Percentiles rank a stretch among this genome's conserved stretches.
Evolutionary conservation across 208 protist genomes (phyloP).

Genomic region (Vickermania spadyakhi): DNA sequence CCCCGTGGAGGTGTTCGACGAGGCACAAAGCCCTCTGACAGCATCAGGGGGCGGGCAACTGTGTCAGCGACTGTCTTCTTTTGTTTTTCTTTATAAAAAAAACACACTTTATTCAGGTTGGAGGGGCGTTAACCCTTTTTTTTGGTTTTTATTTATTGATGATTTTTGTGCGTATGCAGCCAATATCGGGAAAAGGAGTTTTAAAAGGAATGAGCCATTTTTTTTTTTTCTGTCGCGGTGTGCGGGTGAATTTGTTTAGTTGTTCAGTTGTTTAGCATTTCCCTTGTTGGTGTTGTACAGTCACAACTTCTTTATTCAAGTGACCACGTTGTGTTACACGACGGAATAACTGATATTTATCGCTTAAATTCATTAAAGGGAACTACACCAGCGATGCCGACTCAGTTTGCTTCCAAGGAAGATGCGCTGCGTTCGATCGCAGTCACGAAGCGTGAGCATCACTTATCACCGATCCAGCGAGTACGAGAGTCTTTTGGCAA

Average conservation of each 20-base stretch:
- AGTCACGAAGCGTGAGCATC: not conserved
- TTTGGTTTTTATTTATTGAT: not conserved
- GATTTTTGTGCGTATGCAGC: too few species aligned
- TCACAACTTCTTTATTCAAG: too few species aligned
- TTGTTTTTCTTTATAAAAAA: not conserved
- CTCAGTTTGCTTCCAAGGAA: not conserved
- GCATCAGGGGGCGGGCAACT: not conserved
- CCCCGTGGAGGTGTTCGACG: conserved; percentile 5
- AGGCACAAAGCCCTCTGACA: not conserved
- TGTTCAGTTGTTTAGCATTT: not conserved
- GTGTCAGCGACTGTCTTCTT: not conserved
- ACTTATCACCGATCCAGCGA: not conserved
- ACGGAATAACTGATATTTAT: too few species aligned
- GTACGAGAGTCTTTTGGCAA: not conserved
- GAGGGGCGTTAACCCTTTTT: not conserved
- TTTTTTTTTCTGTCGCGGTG: not conserved
- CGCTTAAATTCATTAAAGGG: too few species aligned
- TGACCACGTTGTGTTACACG: too few species aligned
- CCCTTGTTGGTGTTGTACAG: not conserved
- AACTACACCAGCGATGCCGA: not conserved
- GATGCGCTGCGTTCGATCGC: not conserved
- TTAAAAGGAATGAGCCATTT: too few species aligned
- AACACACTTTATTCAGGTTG: conserved; percentile 2
- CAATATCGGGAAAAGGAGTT: too few species aligned
- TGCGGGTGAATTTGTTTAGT: not conserved